Evolutionary conservation across 2,329 filamentous ascomycete genomes (phyloP), one percentile per base, ranked within the genome.

Genomic region (Ophiobolus disseminans): DNA sequence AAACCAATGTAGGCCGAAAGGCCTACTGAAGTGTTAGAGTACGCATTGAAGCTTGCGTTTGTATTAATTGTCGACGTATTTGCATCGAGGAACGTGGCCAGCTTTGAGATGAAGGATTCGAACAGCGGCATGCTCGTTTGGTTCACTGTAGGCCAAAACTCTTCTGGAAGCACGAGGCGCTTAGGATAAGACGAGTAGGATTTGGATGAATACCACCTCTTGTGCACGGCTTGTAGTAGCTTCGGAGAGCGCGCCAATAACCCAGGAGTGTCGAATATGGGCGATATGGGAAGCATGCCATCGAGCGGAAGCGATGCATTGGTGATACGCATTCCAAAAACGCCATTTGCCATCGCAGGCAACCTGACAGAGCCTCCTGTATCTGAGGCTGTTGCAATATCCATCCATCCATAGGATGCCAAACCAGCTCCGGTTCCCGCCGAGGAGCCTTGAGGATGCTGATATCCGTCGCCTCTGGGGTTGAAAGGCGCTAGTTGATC

Each of bases 401-500:
- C 59, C 6, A 62, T 35, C 50, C 54, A 64, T n/a, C 48, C 25
- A 11, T 61, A 63, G 2, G 50, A 42, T 2, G 53, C 54, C 2
- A 55, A 21, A 11, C 41, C 53, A 7, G 48, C 50, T 1, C 47
- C 57, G 2, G 41, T 48, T 17, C 53, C 51, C 10, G 43, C 35
- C 10, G 41, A 53, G 3, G 46, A 53, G 4, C 53, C 52, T 11
- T 43, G 35, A 7, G 57, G 53, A 17, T 48, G 14, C 25, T 56
- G 57, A 34, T 60, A 68, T 3, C 65, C 63, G 49, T 69, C 65
- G 4, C 57, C 66, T 10, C 66, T 55, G 2, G 67, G 66, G 35
- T 70, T 69, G 49, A 66, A 69, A n/a, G 67, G 59, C 8, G 53
- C 55, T 8, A 58, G 51, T 8, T 60, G 56, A 36, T 69, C 63